Evolutionary conservation across 2,329 filamentous ascomycete species (phyloP).

Genomic region (Hypoxylon sp.): DNA sequence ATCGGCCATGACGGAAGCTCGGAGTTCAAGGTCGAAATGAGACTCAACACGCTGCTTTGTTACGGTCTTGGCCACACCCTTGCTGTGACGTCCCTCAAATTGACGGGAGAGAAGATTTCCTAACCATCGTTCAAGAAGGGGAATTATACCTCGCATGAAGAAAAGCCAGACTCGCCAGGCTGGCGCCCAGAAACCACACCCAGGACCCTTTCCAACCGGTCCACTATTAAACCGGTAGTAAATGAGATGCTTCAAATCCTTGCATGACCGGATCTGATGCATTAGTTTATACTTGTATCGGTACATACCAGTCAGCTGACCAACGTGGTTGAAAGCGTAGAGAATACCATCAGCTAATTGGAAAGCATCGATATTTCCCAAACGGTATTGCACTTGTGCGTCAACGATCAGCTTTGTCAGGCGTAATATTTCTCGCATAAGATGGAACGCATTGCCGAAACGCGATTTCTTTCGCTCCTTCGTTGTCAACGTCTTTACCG

Average conservation of each 20-base stretch:
- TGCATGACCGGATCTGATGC: conserved; percentile 99
- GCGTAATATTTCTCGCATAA: conserved; percentile 97
- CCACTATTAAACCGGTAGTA: conserved; percentile 99
- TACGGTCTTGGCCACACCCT: conserved; percentile 98
- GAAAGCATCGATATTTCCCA: conserved; percentile 99
- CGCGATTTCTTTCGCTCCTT: conserved; percentile 99
- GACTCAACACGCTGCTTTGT: conserved; percentile 99
- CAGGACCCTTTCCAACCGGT: conserved; percentile 95
- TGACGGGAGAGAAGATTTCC: conserved; percentile 96
- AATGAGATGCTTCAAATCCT: conserved; percentile 98
- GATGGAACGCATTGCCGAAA: conserved; percentile 98
- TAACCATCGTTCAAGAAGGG: conserved; percentile 95
- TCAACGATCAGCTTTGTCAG: conserved; percentile 98
- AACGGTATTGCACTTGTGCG: conserved; percentile 95
- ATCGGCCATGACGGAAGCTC: conserved; percentile 98
- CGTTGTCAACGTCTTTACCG: conserved; percentile 97
- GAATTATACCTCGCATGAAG: conserved; percentile 99
- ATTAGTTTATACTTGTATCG: conserved; percentile 99
- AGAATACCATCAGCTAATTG: conserved; percentile 97
- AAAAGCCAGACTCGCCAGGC: conserved; percentile 99
- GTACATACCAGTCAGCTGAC: conserved; percentile 99
- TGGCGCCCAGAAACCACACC: conserved; percentile 98
- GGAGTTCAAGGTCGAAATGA: conserved; percentile 96
- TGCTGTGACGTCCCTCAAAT: conserved; percentile 98
- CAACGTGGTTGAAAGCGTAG: conserved; percentile 99